These are phyloP conservation scores for Cercophora sp. DNA, from an alignment of 495 filamentous ascomycete species.

Conservation along the genomic window DNA sequence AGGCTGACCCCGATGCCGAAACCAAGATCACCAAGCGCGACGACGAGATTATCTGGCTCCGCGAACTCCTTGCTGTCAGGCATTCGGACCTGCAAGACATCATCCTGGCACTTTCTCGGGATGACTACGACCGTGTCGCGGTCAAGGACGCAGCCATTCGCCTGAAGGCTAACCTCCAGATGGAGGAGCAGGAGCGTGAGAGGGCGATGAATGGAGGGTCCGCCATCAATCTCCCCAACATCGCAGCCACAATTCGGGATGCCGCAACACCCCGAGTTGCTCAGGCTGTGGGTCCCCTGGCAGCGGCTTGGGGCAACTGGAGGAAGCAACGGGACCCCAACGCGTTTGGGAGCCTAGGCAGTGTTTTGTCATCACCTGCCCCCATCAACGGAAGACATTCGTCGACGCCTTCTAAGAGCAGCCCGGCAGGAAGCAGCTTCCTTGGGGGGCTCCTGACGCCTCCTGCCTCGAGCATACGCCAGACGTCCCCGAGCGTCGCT, in stretches of 20 bases:
- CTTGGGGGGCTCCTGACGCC: constrained; percentile 81
- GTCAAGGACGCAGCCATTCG: constrained; percentile 89
- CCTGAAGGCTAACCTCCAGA: constrained; percentile 88
- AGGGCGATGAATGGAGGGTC: constrained; percentile 54
- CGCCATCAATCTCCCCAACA: constrained; percentile 49
- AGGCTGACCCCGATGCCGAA: constrained; percentile 67
- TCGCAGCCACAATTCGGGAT: constrained; percentile 48
- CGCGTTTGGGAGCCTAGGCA: constrained; percentile 38
- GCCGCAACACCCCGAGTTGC: constrained; percentile 74
- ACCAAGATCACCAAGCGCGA: constrained; percentile 81
- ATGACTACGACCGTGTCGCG: constrained; percentile 66
- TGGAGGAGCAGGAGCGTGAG: constrained; percentile 94
- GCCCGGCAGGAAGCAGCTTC: constrained; percentile 39
- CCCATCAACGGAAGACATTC: constrained; percentile 34
- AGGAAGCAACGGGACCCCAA: constrained; percentile 72
- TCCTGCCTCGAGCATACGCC: constrained; percentile 63
- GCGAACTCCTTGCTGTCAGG: constrained; percentile 85
- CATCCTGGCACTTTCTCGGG: constrained; percentile 69
- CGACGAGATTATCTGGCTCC: constrained; percentile 92
- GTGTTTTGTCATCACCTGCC: constrained; percentile 35
- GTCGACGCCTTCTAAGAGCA: constrained; percentile 62
- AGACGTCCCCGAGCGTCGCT: constrained; percentile 48
- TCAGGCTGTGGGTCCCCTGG: constrained; percentile 71
- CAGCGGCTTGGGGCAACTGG: constrained; percentile 67
- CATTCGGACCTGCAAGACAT: constrained; percentile 91